Conservation (phyloP, 352 stramenopile genomes). For the Achlya hypogyna region DNA sequence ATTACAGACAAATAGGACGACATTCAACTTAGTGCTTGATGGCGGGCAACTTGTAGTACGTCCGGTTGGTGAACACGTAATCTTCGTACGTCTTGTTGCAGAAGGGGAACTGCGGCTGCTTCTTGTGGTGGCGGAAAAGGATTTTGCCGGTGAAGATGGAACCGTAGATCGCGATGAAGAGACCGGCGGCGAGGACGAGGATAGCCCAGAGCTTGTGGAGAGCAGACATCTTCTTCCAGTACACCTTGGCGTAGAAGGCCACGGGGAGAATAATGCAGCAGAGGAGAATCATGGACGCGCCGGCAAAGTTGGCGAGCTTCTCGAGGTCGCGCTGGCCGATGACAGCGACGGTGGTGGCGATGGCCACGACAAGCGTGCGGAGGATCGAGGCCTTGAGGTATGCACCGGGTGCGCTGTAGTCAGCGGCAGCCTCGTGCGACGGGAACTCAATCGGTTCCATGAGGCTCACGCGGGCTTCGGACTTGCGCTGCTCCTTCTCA, state of each 20-base stretch:
- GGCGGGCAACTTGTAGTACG: no score
- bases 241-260: conserved; percentile 27
- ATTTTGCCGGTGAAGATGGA: conserved; percentile 2
- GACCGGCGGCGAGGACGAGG: conserved; percentile 15
- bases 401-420: not conserved
- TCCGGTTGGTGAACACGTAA: not conserved
- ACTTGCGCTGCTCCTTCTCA: not conserved
- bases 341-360: conserved; percentile 29
- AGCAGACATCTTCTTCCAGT: conserved; percentile 21
- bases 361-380: conserved; percentile 24
- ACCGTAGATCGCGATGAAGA: conserved; percentile 16
- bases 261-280: conserved; percentile 28
- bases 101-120: not conserved
- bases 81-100: not conserved
- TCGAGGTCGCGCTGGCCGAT: conserved; percentile 30
- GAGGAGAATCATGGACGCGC: conserved; percentile 23
- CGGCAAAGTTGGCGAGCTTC: conserved; percentile 22
- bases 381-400: conserved; percentile 13
- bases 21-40: no score
- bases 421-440: not conserved
- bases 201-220: conserved; percentile 16
- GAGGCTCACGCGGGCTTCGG: not conserved
- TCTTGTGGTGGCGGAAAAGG: conserved; percentile 8
- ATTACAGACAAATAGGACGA: no score
- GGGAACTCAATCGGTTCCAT: not conserved